Evolutionary conservation across 441 rosid genomes (phyloP), one percentile per base, ranked within the genome.

Genomic region (Daphne laureola): DNA sequence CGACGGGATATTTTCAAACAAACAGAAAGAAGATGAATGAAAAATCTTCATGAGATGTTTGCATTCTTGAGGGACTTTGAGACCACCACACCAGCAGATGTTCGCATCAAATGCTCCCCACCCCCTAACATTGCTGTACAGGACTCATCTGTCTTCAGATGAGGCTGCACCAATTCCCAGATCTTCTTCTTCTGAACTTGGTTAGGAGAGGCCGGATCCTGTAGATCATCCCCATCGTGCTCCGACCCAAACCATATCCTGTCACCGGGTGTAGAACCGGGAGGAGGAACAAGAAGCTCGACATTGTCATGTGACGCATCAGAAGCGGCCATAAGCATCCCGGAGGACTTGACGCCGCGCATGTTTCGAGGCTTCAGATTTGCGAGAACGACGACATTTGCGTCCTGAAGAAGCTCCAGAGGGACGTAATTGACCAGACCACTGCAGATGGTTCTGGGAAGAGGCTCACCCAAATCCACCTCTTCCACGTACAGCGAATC

Each of bases 181-280:
- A 83, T 79, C 78, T 82, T 91, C 68, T 86, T 87, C 89, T 91
- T 91, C 58, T 79, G 86, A 72, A 87, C 98, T 93, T 87, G 90
- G 55, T 78, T 87, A 35, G 96, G 80, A 54, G 84, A 51, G 58
- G 84, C 87, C 49, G 90, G 83, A 17, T 71, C 67, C 36, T 82
- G 82, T 54, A 73, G 87, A 43, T 63, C 67, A 25, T 77, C 68
- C 4, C 65, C 64, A 14, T 82, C 90, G 0, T 76, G 78, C 49
- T 67, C 73, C 7, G 71, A 31, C 9, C 38, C 38, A 4, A 91
- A 91, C 96, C 95, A 91, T 9, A 87, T 72, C 66, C 95, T 79
- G 14, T 83, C 93, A 13, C 98, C 38, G 38, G 38, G 38, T 8
- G 1, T 31, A 1, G 96, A 76, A 3, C 65, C 82, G 17, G 77